Conservation (phyloP, 495 filamentous ascomycete genomes). For the Penicillium lividum region DNA sequence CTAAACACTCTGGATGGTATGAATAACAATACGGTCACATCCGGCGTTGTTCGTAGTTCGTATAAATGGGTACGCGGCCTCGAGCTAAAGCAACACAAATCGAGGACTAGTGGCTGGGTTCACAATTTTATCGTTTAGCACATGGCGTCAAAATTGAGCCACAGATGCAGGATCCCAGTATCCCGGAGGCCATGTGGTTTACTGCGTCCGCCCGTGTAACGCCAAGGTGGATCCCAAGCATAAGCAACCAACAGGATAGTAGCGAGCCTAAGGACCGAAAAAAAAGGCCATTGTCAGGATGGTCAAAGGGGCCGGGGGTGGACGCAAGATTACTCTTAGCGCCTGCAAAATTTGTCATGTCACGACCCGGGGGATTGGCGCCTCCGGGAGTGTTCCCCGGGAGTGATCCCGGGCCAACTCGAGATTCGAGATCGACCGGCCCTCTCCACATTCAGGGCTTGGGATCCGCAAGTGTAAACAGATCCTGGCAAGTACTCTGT, state of each 20-base stretch:
- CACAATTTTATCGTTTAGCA: background rate
- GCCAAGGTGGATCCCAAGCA: slow-evolving; percentile 10
- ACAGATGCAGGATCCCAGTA: slow-evolving; percentile 5
- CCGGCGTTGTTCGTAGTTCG: background rate
- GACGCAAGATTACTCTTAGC: slow-evolving; percentile 4
- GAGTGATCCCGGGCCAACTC: slow-evolving; percentile 8
- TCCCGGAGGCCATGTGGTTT: slow-evolving; percentile 12
- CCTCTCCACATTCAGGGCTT: slow-evolving; percentile 14
- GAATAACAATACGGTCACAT: background rate
- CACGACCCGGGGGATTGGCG: slow-evolving; percentile 7
- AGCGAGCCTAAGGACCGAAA: slow-evolving; percentile 13
- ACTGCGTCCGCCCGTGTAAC: slow-evolving; percentile 8
- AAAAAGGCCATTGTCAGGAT: slow-evolving; percentile 6
- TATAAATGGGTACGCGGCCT: background rate
- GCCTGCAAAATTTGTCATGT: slow-evolving; percentile 10
- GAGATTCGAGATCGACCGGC: slow-evolving; percentile 20
- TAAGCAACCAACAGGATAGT: slow-evolving; percentile 3
- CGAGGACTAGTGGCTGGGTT: background rate
- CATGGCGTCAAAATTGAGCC: slow-evolving; percentile 6
- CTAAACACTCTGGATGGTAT: background rate
- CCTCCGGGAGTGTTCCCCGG: background rate
- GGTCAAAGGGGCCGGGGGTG: background rate
- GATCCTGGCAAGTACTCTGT: background rate
- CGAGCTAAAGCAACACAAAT: background rate
- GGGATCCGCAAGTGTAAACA: slow-evolving; percentile 9